Percentiles rank a stretch among this genome's conserved stretches.
Evolutionary conservation across 352 stramenopile genomes (phyloP).

Genomic region (Peronosclerospora sorghi): DNA sequence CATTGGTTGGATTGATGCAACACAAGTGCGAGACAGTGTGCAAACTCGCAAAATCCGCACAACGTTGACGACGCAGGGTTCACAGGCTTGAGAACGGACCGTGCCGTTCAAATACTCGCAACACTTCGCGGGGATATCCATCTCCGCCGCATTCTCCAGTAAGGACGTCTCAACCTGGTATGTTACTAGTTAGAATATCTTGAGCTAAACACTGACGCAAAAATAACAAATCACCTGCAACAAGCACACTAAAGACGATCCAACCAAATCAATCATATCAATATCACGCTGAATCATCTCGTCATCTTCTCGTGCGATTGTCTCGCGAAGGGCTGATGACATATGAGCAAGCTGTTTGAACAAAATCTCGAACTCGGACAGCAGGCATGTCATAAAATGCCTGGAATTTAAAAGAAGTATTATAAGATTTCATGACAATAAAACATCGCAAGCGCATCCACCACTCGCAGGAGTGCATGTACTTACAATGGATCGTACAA

Average conservation of each 20-base stretch:
- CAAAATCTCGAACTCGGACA: conserved; percentile 69
- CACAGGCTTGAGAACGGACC: conserved; percentile 44
- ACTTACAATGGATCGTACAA: conserved; percentile 85
- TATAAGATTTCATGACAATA: background rate
- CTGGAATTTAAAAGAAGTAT: conserved; percentile 12
- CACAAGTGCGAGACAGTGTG: conserved; percentile 38
- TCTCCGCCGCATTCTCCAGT: conserved; percentile 34
- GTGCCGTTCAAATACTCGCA: conserved; percentile 57
- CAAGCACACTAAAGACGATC: conserved; percentile 63
- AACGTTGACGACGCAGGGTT: conserved; percentile 50
- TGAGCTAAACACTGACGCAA: background rate
- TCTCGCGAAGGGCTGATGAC: conserved; percentile 48
- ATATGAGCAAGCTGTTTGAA: conserved; percentile 56
- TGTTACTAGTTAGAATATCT: background rate
- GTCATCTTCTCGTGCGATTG: conserved; percentile 53
- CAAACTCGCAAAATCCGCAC: conserved; percentile 62
- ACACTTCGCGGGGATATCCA: conserved; percentile 58
- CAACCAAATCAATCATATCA: conserved; percentile 57
- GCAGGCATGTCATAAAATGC: conserved; percentile 69
- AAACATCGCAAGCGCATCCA: background rate
- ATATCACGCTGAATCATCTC: conserved; percentile 54
- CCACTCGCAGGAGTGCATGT: background rate
- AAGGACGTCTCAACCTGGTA: conserved; percentile 53
- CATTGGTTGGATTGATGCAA: conserved; percentile 45
- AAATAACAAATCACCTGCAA: conserved; percentile 35